Conservation (phyloP, 257 asterid species). For the Marsdenia floribunda region DNA sequence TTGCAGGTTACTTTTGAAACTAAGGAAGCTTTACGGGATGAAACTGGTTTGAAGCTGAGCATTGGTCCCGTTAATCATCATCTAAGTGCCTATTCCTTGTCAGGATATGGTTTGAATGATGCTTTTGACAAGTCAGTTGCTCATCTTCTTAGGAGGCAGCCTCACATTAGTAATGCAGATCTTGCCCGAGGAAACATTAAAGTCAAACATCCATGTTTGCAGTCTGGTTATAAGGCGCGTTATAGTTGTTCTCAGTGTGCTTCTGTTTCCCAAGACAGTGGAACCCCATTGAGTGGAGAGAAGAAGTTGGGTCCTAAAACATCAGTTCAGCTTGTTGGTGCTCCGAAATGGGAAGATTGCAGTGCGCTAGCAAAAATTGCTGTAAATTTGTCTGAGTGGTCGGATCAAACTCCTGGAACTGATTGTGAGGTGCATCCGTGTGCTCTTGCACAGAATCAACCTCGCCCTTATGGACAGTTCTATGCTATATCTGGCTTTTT, state of each 20-base stretch:
- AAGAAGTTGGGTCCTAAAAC: slow-evolving; percentile 40
- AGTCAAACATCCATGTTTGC: slow-evolving; percentile 91
- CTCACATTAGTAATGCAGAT: slow-evolving; percentile 49
- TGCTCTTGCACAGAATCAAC: slow-evolving; percentile 62
- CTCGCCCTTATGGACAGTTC: slow-evolving; percentile 81
- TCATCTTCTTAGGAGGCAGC: slow-evolving; percentile 57
- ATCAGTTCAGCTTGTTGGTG: slow-evolving; percentile 59
- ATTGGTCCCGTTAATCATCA: slow-evolving; percentile 78
- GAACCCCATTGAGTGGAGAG: slow-evolving; percentile 43
- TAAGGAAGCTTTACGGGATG: slow-evolving; percentile 33
- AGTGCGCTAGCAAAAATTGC: slow-evolving; percentile 65
- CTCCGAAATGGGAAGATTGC: slow-evolving; percentile 91
- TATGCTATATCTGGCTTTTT: slow-evolving; percentile 93
- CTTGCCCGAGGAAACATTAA: slow-evolving; percentile 46
- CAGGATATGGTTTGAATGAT: slow-evolving; percentile 94
- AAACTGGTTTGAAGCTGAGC: slow-evolving; percentile 66
- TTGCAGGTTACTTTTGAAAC: slow-evolving; percentile 91
- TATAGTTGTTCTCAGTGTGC: slow-evolving; percentile 66
- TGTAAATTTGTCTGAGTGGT: slow-evolving; percentile 86
- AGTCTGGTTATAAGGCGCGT: slow-evolving; percentile 67
- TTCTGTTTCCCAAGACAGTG: slow-evolving; percentile 40
- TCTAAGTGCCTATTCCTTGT: slow-evolving; percentile 79
- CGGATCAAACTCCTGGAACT: slow-evolving; percentile 44
- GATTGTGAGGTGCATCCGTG: slow-evolving; percentile 88
- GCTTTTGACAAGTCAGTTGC: slow-evolving; percentile 93